phyloP scores from a whole-genome alignment of 139 green algal species.

The Yamagishiella unicocca region DNA sequence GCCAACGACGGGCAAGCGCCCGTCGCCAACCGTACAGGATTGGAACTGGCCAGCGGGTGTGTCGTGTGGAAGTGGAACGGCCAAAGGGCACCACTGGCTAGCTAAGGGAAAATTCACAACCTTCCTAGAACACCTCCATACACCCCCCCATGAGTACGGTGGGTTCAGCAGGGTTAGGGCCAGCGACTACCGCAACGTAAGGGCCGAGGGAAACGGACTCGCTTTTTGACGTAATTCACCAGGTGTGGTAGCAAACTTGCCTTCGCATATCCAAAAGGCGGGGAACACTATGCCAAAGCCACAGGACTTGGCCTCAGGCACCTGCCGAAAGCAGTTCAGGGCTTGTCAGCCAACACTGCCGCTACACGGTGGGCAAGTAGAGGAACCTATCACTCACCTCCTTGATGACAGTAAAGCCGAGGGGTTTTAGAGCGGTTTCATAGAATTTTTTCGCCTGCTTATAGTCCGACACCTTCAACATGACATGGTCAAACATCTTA shows the following conservation, averaged over 20 bases:
- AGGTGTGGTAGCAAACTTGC: too few species aligned
- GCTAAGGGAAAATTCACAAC: too few species aligned
- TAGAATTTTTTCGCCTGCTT: not conserved
- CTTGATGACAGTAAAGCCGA: not conserved
- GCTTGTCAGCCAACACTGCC: not conserved
- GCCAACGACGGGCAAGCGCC: too few species aligned
- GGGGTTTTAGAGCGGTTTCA: not conserved
- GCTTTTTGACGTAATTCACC: not conserved
- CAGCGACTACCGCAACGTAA: not conserved
- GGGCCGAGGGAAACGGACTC: not conserved
- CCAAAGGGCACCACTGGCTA: too few species aligned
- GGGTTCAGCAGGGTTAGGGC: not conserved
- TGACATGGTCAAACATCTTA: slow-evolving; percentile 28
- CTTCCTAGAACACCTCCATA: too few species aligned
- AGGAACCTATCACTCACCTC: not conserved
- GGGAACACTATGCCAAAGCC: not conserved
- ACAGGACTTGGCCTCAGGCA: not conserved
- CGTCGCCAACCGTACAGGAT: too few species aligned
- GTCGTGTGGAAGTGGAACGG: too few species aligned
- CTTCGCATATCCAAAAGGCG: slow-evolving; percentile 10
- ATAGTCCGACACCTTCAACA: not conserved
- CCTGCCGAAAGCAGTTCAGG: not conserved
- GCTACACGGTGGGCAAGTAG: not conserved
- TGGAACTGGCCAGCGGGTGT: too few species aligned
- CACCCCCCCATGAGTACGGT: not conserved